Evolutionary conservation across 2,329 filamentous ascomycete species (phyloP).

Genomic region (Venturiaceae sp.): DNA sequence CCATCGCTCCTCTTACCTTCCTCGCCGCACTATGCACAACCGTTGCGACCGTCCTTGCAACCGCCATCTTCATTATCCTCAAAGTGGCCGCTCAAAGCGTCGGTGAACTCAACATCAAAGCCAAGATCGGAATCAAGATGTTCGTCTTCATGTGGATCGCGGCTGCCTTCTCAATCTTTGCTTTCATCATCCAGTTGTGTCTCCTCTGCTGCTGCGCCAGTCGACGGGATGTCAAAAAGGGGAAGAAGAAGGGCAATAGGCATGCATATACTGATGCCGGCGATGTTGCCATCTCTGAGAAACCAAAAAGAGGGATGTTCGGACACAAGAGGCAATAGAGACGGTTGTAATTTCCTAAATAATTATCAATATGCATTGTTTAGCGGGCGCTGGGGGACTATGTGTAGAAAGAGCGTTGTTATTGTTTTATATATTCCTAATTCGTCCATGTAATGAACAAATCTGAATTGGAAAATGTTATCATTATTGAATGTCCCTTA

Average conservation of each 20-base stretch:
- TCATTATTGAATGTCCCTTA: too few species aligned
- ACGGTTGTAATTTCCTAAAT: not conserved
- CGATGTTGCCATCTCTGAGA: not conserved
- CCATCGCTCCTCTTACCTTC: slow-evolving; percentile 58
- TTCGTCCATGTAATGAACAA: not conserved
- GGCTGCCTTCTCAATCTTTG: slow-evolving; percentile 54
- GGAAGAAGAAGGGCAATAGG: slow-evolving; percentile 32
- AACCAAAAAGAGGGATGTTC: not conserved
- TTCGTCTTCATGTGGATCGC: slow-evolving; percentile 87
- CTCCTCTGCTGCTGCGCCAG: slow-evolving; percentile 69
- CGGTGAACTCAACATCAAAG: slow-evolving; percentile 65
- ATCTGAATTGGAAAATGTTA: too few species aligned
- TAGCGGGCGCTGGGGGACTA: not conserved
- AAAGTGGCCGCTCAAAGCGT: slow-evolving; percentile 62
- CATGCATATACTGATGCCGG: slow-evolving; percentile 11
- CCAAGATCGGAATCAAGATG: slow-evolving; percentile 62
- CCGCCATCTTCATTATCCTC: slow-evolving; percentile 65
- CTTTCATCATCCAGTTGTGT: slow-evolving; percentile 58
- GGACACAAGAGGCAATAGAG: not conserved
- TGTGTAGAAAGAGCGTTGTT: not conserved
- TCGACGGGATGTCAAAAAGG: slow-evolving; percentile 41
- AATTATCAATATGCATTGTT: not conserved
- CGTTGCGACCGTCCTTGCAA: slow-evolving; percentile 65
- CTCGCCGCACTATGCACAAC: slow-evolving; percentile 57
- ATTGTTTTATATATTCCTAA: not conserved